A percentile compares a stretch with the other conserved stretches of the same genome.
Conservation (phyloP, 495 filamentous ascomycete genomes). For the Penicillium psychrofluorescens region DNA sequence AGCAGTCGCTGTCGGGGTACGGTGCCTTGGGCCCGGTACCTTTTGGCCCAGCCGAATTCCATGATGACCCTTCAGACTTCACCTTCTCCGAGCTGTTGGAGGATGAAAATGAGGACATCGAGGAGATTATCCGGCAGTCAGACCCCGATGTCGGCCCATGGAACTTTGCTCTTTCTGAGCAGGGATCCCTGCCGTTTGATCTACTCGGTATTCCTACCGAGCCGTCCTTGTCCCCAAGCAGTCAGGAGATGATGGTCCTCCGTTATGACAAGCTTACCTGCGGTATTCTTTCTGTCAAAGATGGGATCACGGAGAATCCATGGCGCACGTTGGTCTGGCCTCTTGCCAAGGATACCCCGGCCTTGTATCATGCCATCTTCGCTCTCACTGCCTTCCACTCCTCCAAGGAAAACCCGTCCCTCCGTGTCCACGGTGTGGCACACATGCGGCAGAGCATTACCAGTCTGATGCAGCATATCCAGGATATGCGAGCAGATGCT, state of each 20-base stretch:
- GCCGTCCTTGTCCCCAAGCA: constrained; percentile 32
- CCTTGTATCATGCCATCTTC: constrained; percentile 68
- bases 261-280: constrained; percentile 68
- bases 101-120: constrained; percentile 46
- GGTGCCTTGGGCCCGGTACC: constrained; percentile 3
- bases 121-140: constrained; percentile 51
- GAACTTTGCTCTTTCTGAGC: constrained; percentile 17
- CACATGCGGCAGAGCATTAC: constrained; percentile 64
- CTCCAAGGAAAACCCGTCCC: constrained; percentile 47
- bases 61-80: constrained; percentile 9
- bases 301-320: constrained; percentile 68
- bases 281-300: constrained; percentile 66
- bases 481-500: constrained; percentile 55
- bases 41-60: constrained; percentile 1
- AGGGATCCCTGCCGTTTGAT: constrained; percentile 3
- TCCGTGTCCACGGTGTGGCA: constrained; percentile 61
- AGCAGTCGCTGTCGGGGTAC: constrained; percentile 7
- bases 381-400: constrained; percentile 72
- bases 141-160: constrained; percentile 30
- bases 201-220: constrained; percentile 3
- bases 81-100: constrained; percentile 32
- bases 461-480: constrained; percentile 49
- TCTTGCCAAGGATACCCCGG: constrained; percentile 56
- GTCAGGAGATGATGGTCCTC: constrained; percentile 57
- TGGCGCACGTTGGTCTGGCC: constrained; percentile 74